Evolutionary conservation across 805 yeast species (phyloP).

Genomic region (Metschnikowia koreensis): DNA sequence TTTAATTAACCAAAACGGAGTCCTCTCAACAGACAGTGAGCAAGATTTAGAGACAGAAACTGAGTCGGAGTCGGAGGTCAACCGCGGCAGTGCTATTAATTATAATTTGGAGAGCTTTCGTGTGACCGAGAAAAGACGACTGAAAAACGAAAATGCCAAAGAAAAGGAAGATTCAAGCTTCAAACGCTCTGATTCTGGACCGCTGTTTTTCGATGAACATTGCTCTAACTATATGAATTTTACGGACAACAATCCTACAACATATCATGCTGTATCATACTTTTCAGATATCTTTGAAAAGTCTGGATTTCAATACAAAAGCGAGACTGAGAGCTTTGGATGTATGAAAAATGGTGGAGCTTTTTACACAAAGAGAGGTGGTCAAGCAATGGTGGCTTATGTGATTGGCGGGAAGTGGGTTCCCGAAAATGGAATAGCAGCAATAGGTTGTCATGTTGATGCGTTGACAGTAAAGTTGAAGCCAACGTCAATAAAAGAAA

Average conservation of each 20-base stretch:
- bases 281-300: conserved; percentile 23
- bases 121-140: neutral
- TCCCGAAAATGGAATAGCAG: conserved; percentile 27
- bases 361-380: conserved; percentile 32
- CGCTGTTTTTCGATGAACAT: conserved; percentile 15
- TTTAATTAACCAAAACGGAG: conserved; percentile 5
- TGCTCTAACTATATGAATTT: conserved; percentile 28
- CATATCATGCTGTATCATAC: conserved; percentile 34
- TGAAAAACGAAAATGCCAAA: neutral
- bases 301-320: conserved; percentile 29
- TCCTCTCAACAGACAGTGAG: conserved; percentile 13
- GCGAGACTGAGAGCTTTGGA: conserved; percentile 22
- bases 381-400: conserved; percentile 36
- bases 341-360: conserved; percentile 16
- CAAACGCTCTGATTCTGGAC: neutral
- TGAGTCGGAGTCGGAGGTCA: neutral
- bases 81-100: neutral
- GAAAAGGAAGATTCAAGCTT: neutral
- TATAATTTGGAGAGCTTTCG: neutral
- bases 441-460: conserved; percentile 36
- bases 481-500: conserved; percentile 24
- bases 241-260: conserved; percentile 41
- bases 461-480: conserved; percentile 37
- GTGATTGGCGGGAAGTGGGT: conserved; percentile 38
- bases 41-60: conserved; percentile 2